These are phyloP conservation scores for Curvularia spicifera DNA, from an alignment of 2,329 filamentous ascomycete species.

Conservation along the genomic window DNA sequence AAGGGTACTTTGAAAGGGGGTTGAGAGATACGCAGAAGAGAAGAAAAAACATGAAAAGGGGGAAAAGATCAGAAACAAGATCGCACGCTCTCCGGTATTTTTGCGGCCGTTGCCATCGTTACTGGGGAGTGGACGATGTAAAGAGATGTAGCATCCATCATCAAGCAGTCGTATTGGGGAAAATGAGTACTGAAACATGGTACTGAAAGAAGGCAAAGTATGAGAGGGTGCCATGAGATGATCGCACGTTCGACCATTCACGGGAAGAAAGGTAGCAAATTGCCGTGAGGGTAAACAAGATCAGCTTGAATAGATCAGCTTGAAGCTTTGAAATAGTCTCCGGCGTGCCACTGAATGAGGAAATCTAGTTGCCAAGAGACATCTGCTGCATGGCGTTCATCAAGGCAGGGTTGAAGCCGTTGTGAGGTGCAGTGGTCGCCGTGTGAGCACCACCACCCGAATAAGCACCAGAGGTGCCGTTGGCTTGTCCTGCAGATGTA, in stretches of 20 bases:
- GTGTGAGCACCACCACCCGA: constrained; percentile 15
- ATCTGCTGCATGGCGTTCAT: constrained; percentile 36
- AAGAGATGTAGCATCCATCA: constrained; percentile 4
- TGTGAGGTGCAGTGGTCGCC: constrained; percentile 14
- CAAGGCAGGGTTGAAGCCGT: constrained; percentile 27
- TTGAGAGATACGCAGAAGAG: constrained; percentile 8
- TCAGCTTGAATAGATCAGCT: neutral
- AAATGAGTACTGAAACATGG: neutral
- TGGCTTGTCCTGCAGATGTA: constrained; percentile 8
- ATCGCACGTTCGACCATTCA: constrained; percentile 6
- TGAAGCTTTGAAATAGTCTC: neutral
- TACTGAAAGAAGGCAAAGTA: constrained; percentile 3
- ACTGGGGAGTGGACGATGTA: constrained; percentile 4
- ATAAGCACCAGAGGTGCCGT: constrained; percentile 15
- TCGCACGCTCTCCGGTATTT: neutral
- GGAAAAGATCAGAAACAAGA: constrained; percentile 6
- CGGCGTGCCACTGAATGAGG: neutral
- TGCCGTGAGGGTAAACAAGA: neutral
- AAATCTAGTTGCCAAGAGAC: constrained; percentile 21
- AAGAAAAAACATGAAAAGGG: neutral
- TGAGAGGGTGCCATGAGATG: neutral
- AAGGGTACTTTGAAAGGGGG: neutral
- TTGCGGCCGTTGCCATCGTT: constrained; percentile 2
- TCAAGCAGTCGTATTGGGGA: neutral
- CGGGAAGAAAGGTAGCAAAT: constrained; percentile 7